Conservation (phyloP, 108 stramenopile species). For the Pseudonitzschia pungens region DNA sequence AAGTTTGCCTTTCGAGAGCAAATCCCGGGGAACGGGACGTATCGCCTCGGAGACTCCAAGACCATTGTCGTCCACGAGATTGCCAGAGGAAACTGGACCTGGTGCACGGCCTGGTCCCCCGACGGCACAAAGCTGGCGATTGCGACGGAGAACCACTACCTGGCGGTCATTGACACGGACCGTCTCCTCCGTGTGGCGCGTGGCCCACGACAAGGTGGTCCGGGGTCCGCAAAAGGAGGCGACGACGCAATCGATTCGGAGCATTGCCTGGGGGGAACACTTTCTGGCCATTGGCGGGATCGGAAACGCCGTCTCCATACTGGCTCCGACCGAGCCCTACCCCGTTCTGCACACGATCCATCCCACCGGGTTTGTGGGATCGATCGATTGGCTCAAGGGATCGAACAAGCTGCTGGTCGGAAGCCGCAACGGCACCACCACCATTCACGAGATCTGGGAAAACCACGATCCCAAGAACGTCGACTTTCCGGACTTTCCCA, state of each 20-base stretch:
- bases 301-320: slow-evolving; percentile 67
- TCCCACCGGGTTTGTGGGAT: slow-evolving; percentile 63
- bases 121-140: slow-evolving; percentile 65
- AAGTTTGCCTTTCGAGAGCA: slow-evolving; percentile 21
- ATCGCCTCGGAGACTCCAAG: slow-evolving; percentile 38
- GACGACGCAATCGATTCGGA: slow-evolving; percentile 64
- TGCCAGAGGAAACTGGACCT: slow-evolving; percentile 53
- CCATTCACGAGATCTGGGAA: slow-evolving; percentile 49
- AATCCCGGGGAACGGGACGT: slow-evolving; percentile 30
- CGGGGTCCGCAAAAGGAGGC: slow-evolving; percentile 27
- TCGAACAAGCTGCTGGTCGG: slow-evolving; percentile 65
- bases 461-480: not conserved
- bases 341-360: slow-evolving; percentile 51
- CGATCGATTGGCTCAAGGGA: slow-evolving; percentile 53
- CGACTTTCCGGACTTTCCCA: not conserved
- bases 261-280: slow-evolving; percentile 63
- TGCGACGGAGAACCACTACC: slow-evolving; percentile 70
- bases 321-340: slow-evolving; percentile 63
- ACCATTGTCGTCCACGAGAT: slow-evolving; percentile 56
- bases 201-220: slow-evolving; percentile 53
- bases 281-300: slow-evolving; percentile 75
- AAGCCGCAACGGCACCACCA: slow-evolving; percentile 55
- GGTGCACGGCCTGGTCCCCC: slow-evolving; percentile 73
- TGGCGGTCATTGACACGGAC: slow-evolving; percentile 61
- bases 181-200: slow-evolving; percentile 55